These are phyloP conservation scores for Colletotrichum melonis DNA, from an alignment of 2,329 filamentous ascomycete species.

Conservation along the genomic window DNA sequence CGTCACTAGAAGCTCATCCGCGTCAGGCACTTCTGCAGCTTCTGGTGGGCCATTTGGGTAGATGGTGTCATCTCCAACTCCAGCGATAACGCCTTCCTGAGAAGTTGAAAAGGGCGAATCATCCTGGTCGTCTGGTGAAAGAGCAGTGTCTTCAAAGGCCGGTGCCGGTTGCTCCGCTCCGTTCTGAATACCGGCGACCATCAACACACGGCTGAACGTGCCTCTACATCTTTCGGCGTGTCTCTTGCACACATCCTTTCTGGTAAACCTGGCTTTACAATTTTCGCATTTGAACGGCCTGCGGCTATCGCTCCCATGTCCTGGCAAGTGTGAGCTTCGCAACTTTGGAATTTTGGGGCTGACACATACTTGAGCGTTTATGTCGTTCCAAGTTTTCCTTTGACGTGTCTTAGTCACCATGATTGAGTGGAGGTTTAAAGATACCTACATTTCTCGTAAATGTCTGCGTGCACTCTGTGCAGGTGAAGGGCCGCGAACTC, in stretches of 20 bases:
- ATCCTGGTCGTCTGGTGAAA: not conserved
- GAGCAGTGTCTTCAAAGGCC: not conserved
- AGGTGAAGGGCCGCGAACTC: constrained; percentile 35
- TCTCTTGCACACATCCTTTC: constrained; percentile 38
- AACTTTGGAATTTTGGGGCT: not conserved
- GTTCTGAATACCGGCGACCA: not conserved
- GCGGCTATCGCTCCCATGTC: constrained; percentile 37
- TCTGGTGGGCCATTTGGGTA: not conserved
- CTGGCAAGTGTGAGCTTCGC: constrained; percentile 24
- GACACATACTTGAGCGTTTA: constrained; percentile 37
- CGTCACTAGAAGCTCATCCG: not conserved
- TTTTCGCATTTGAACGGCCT: constrained; percentile 37
- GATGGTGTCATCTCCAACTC: not conserved
- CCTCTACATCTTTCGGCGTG: constrained; percentile 35
- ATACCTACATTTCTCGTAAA: constrained; percentile 36
- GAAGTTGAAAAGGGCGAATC: not conserved
- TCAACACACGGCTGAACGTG: constrained; percentile 1
- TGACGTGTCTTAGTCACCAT: not conserved
- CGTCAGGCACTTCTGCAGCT: not conserved
- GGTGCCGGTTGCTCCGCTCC: not conserved
- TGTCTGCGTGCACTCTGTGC: constrained; percentile 34
- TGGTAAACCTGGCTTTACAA: constrained; percentile 37
- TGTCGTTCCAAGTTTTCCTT: constrained; percentile 40
- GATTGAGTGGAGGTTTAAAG: not conserved
- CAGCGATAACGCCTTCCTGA: not conserved